phyloP scores from a whole-genome alignment of 176 grass and related monocot species.

The Cenchrus americanus region DNA sequence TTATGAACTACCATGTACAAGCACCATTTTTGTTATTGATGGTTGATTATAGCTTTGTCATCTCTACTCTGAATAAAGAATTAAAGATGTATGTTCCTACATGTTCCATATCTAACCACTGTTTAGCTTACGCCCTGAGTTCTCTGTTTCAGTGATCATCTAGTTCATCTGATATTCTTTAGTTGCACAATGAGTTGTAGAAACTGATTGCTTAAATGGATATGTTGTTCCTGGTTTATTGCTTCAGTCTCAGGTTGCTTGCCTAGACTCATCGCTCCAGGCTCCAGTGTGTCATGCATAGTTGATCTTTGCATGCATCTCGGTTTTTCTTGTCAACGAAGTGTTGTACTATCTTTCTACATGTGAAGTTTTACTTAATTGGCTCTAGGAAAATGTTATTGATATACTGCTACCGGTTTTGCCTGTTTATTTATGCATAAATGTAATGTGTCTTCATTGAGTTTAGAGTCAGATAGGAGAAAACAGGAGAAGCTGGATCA shows the following conservation, averaged over 20 bases:
- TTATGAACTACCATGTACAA: slow-evolving; percentile 99
- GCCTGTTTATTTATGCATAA: slow-evolving; percentile 7
- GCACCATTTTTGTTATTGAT: not conserved
- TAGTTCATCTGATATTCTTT: not conserved
- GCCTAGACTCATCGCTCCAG: too few species aligned
- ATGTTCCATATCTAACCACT: not conserved
- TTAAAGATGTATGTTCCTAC: not conserved
- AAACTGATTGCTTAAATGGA: too few species aligned
- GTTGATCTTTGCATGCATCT: not conserved
- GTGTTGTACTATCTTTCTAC: not conserved
- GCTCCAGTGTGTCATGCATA: not conserved
- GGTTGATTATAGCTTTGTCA: not conserved
- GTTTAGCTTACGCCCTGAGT: not conserved
- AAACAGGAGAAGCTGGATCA: slow-evolving; percentile 16
- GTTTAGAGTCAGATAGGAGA: slow-evolving; percentile 10
- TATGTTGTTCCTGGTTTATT: too few species aligned
- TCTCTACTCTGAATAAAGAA: slow-evolving; percentile 2
- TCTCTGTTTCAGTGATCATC: not conserved
- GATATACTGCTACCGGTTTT: not conserved
- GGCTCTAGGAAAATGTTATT: not conserved
- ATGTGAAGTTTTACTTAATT: not conserved
- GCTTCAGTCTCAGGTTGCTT: not conserved
- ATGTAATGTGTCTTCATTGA: slow-evolving; percentile 20
- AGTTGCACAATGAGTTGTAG: too few species aligned
- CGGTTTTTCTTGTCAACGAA: not conserved